Conservation (phyloP, 2,329 filamentous ascomycete genomes). For the Huntiella bhutanensis region DNA sequence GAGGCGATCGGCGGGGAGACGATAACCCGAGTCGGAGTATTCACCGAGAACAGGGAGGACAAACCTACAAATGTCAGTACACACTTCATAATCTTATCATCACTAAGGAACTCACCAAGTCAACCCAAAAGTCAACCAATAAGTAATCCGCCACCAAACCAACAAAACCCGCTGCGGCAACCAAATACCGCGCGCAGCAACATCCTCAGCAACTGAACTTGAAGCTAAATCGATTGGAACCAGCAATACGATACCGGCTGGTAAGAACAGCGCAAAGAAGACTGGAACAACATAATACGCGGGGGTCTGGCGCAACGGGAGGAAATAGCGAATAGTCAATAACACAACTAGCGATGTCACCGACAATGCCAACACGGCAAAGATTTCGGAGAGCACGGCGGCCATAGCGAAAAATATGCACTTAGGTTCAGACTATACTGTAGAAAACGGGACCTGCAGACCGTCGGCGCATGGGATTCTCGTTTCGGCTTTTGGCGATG, state of each 20-base stretch:
- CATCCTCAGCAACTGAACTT: constrained; percentile 54
- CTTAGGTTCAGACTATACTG: background rate
- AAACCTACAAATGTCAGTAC: constrained; percentile 33
- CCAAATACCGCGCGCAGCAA: constrained; percentile 64
- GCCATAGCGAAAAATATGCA: constrained; percentile 22
- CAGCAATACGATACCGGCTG: constrained; percentile 74
- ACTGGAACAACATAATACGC: constrained; percentile 80
- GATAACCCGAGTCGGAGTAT: constrained; percentile 85
- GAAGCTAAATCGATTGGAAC: constrained; percentile 93
- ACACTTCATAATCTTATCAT: background rate
- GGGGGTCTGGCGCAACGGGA: constrained; percentile 77
- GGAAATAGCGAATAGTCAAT: constrained; percentile 70
- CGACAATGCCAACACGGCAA: constrained; percentile 54
- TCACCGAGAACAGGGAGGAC: constrained; percentile 86
- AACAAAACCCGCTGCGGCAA: constrained; percentile 58
- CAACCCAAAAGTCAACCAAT: constrained; percentile 90
- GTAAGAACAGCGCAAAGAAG: constrained; percentile 87
- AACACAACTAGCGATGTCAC: constrained; percentile 60
- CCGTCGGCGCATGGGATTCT: background rate
- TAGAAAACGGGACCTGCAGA: background rate
- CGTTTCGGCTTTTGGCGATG: no score
- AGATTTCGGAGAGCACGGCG: constrained; percentile 61
- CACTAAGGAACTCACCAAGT: constrained; percentile 49
- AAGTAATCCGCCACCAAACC: constrained; percentile 84
- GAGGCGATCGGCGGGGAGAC: constrained; percentile 63